Evolutionary conservation across 306 rosid genomes (phyloP), one percentile per base, ranked within the genome.

Genomic region (Medicago lupulina): DNA sequence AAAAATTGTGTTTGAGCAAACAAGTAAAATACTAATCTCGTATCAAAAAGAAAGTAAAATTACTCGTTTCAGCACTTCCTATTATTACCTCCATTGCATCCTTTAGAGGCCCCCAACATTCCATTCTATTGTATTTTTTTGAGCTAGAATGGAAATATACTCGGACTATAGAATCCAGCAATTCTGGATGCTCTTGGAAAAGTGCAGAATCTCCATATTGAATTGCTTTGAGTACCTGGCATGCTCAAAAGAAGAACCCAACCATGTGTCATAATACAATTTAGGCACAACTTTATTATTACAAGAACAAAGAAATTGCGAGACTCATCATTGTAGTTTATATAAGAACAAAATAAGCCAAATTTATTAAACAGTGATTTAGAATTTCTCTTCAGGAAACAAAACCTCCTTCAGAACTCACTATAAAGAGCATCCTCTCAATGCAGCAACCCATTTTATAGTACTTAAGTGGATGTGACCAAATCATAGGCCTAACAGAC

Each of bases 81-180:
- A 40, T 51, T 39, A 46, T 80, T 87, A 90, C 97, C 95, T 82
- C 86, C 83, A 89, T 81, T 7, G 97, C 97, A 78, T 87, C 90
- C 84, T 85, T 92, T 55, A 94, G 89, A 68, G 96, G 84, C 11
- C 98, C 98, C 97, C 98, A 94, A 83, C 89, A 87, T 87, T 94
- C 98, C 83, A 87, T 88, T 65, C 85, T 82, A 71, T 94, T 94
- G 84, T 88, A 92, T 65, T 84, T 87, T 71, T 67, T 83, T 3
- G 92, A 90, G 87, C 91, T 84, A 58, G 98, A 94, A 83, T 94
- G 98, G 67, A 94, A 94, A 71, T 90, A 94, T 41, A 94, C 88
- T 75, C 97, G 80, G 69, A 94, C 98, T 77, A 85, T 74, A 16
- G 97, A 80, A 79, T 90, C 88, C 59, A 81, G 75, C 70, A 92